Base-by-base conservation (phyloP, 768 basidiomycete species). In the Panellus pusillus region DNA sequence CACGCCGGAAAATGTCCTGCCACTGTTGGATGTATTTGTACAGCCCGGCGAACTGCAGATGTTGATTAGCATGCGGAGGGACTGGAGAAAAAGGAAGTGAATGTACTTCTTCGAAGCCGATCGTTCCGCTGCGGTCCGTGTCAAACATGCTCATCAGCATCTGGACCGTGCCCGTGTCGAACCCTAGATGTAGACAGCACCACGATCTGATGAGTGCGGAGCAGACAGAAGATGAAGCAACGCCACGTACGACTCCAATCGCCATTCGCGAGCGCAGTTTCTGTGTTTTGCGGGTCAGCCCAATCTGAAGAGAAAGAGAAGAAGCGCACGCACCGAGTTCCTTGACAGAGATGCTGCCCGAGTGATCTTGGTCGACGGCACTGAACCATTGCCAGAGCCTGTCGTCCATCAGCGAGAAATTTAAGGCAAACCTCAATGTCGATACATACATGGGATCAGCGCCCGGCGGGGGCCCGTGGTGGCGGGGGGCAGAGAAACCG, bases 21-120 rank as follows among this genome's bases (percentile, higher is more conserved):
- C 90, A 92, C 67, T 92, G 89, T 72, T 87, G 84, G 80, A 91
- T 84, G 68, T 89, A 91, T 63, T 87, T 86, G 86, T 87, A 93
- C 19, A 91, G 79, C 4, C 87, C 88, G 41, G 79, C 63, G 64
- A 92, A 93, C 82, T 79, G 53, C 13, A 24, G 46, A 28, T 28
- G 14, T 9, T 12, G 19, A 42, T 44, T 44, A 44, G 18, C 14
- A 24, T 44, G n/a, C 9, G 38, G 72, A 59, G n/a, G 43, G 44
- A 6, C 28, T 24, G 29, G 52, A 55, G 52, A 40, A 50, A 52
- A 59, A 63, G 14, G 63, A 43, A 50, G 24, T 58, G 55, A 53
- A 56, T 37, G 24, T 20, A 85, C 87, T 74, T 91, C 88, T 55
- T 83, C 84, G 72, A 89, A 92, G 35, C 80, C 84, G 55, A 93